Percentiles rank a stretch among this genome's conserved stretches.
Evolutionary conservation across 306 rosid species (phyloP).

Genomic region (Cucumis cinereus): DNA sequence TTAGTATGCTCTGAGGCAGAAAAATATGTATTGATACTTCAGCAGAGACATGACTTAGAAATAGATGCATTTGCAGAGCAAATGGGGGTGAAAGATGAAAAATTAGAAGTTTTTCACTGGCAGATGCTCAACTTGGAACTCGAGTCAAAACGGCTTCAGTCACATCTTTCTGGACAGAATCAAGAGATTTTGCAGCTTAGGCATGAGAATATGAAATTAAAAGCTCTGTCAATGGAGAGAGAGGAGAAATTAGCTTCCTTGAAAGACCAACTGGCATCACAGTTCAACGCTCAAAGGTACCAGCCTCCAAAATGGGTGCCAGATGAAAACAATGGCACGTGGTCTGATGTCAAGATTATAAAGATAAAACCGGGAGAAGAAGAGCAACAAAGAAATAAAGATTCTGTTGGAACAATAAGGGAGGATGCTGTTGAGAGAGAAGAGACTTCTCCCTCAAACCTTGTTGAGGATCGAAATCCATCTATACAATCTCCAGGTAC

Average conservation of each 20-base stretch:
- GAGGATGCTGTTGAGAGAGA: constrained; percentile 16
- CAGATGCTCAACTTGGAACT: constrained; percentile 65
- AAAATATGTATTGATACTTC: constrained; percentile 52
- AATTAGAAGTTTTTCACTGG: constrained; percentile 73
- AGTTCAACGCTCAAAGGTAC: constrained; percentile 25
- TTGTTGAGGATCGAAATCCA: constrained; percentile 1
- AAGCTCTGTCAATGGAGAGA: constrained; percentile 44
- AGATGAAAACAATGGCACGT: constrained; percentile 21
- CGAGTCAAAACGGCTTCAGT: constrained; percentile 66
- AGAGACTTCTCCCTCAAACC: neutral
- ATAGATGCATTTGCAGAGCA: constrained; percentile 91
- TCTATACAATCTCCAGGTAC: constrained; percentile 22
- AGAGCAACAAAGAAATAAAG: constrained; percentile 34
- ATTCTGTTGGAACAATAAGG: constrained; percentile 14
- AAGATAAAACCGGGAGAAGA: constrained; percentile 35
- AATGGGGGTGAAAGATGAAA: constrained; percentile 75
- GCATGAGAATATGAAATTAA: constrained; percentile 55
- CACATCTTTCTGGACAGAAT: constrained; percentile 53
- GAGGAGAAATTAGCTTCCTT: constrained; percentile 46
- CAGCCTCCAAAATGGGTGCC: constrained; percentile 28
- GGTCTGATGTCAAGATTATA: constrained; percentile 32
- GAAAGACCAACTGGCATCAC: constrained; percentile 49
- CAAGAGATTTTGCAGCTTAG: constrained; percentile 60
- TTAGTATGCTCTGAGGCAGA: constrained; percentile 79
- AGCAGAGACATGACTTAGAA: constrained; percentile 77